Evolutionary conservation across 208 protist genomes (phyloP), one percentile per base, ranked within the genome.

Genomic region (Acanthamoeba triangularis): DNA sequence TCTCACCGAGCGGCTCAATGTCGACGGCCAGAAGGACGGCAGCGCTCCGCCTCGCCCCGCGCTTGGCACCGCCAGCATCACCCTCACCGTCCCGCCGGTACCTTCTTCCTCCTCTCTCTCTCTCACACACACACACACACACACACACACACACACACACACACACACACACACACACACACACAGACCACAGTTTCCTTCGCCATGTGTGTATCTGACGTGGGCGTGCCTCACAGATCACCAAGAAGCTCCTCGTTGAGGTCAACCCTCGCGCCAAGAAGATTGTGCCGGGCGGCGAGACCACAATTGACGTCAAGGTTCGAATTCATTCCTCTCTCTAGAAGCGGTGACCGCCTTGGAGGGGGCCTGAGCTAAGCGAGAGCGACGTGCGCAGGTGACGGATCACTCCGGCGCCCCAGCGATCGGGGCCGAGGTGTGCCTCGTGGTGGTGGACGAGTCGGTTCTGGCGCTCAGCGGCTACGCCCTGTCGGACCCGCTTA

Each of bases 381-480:
- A n/a, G n/a, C n/a, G n/a, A n/a, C 69, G 20, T 6, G 13, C 11
- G 23, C 37, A 91, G 84, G 84, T 93, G 28, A 59, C 65, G 18
- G 65, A 93, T 33, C 35, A 56, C 63, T 28, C n/a, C 8, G 91
- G 91, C 18, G 56, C 44, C 7, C 91, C 91, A 20, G 63, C 65
- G 16, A 3, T n/a, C n/a, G 30, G 56, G 3, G 10, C 91, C 10
- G 91, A 94, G 78, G 91, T 94, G 91, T 56, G 52, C 18, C 18
- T 94, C 5, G 52, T 94, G 14, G 91, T 94, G 4, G 91, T 94
- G 14, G 91, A 94, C 56, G 91, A 94, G 69, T 78, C 91, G 6
- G 91, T 94, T 37, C 41, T 94, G 44, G 91, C 91, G 7, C 74
- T 94, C 52, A 94, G 18, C 44, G 56, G 56, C n/a, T 84, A 94